A percentile compares a stretch with the other conserved stretches of the same genome.
Evolutionary conservation across 1,284 basidiomycete genomes (phyloP).

Genomic region (Gomphus bonarii): DNA sequence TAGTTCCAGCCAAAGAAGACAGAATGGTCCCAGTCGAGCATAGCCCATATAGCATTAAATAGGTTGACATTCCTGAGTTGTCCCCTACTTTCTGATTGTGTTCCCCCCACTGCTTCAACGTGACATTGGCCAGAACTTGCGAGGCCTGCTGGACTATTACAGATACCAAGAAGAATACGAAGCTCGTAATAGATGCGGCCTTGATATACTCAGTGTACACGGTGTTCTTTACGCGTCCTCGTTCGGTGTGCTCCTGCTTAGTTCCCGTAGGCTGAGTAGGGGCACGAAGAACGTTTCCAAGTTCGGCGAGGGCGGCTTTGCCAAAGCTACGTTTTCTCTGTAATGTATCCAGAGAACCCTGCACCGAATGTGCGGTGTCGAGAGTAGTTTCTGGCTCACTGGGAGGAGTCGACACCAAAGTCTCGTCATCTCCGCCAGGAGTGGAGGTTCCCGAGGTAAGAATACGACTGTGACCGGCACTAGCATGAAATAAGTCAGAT

Average conservation of each 20-base stretch:
- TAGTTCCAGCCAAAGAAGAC: slow-evolving; percentile 41
- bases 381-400: slow-evolving; percentile 3
- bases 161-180: slow-evolving; percentile 53
- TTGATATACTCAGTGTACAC: slow-evolving; percentile 76
- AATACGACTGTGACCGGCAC: slow-evolving; percentile 33
- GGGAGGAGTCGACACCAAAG: slow-evolving; percentile 6
- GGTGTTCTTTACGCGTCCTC: slow-evolving; percentile 69
- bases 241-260: slow-evolving; percentile 72
- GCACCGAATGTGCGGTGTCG: background rate
- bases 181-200: slow-evolving; percentile 70
- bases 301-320: slow-evolving; percentile 32
- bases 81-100: slow-evolving; percentile 53
- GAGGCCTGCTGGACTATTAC: slow-evolving; percentile 45
- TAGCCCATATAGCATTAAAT: slow-evolving; percentile 51
- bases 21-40: slow-evolving; percentile 44
- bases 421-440: slow-evolving; percentile 28
- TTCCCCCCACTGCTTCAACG: slow-evolving; percentile 73
- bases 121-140: slow-evolving; percentile 52
- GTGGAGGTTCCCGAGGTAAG: slow-evolving; percentile 41
- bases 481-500: slow-evolving; percentile 13
- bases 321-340: slow-evolving; percentile 24
- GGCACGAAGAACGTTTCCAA: slow-evolving; percentile 26
- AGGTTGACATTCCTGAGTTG: slow-evolving; percentile 50
- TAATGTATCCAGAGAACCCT: slow-evolving; percentile 3
- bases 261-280: slow-evolving; percentile 34